Evolutionary conservation across 371 early-diverging fungal species (phyloP).

Genomic region (Mortierella sp.): DNA sequence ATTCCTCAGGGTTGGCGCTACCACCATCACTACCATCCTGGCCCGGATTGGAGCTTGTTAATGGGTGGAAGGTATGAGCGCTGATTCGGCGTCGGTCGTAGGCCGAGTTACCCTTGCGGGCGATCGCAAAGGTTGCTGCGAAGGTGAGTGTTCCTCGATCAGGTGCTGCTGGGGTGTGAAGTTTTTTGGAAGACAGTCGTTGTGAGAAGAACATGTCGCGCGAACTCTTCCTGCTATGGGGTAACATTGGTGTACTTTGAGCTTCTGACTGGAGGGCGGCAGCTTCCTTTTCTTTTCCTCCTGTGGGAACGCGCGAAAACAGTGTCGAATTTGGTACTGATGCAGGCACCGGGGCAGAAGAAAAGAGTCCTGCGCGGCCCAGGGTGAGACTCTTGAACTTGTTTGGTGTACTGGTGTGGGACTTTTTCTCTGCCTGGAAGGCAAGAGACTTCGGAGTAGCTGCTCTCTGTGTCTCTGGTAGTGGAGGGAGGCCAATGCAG

Average conservation of each 20-base stretch:
- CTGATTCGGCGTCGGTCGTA: constrained; percentile 32
- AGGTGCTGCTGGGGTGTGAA: neutral
- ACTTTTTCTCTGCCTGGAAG: neutral
- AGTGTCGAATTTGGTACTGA: too few relatives aligned
- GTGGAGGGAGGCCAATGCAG: neutral
- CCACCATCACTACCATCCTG: neutral
- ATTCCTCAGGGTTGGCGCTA: neutral
- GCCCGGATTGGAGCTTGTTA: neutral
- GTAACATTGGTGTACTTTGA: neutral
- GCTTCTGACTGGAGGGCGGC: neutral
- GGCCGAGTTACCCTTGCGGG: constrained; percentile 23
- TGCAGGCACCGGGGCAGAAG: neutral
- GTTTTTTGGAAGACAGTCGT: neutral
- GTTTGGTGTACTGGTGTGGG: neutral
- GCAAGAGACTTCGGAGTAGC: neutral
- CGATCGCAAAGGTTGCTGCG: constrained; percentile 40
- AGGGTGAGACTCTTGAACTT: constrained; percentile 4
- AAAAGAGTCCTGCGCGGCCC: neutral
- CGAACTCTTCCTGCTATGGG: neutral
- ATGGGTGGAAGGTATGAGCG: constrained; percentile 34
- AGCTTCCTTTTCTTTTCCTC: neutral
- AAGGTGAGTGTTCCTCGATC: constrained; percentile 28
- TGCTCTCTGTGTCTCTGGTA: neutral
- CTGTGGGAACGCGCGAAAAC: neutral
- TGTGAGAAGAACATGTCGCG: constrained; percentile 6